Evolutionary conservation across 2,329 filamentous ascomycete species (phyloP).

Genomic region (Stemphylium beticola): DNA sequence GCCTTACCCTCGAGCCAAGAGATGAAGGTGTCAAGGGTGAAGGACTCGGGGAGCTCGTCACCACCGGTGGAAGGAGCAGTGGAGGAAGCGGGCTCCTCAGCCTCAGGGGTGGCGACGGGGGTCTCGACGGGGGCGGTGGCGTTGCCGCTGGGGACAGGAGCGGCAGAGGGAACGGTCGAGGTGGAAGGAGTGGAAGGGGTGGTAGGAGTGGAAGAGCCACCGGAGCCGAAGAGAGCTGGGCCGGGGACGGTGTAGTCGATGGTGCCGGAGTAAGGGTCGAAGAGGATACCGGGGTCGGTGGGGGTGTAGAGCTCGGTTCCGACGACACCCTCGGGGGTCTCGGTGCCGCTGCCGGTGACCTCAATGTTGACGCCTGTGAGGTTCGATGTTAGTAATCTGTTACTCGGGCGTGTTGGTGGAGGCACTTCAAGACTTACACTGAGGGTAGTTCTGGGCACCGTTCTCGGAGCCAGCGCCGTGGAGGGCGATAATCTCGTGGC

Average conservation of each 20-base stretch:
- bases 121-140: constrained; percentile 3
- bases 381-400: constrained; percentile 20
- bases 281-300: constrained; percentile 51
- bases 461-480: constrained; percentile 53
- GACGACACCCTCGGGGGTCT: constrained; percentile 54
- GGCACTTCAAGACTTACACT: constrained; percentile 38
- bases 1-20: constrained; percentile 41
- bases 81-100: constrained; percentile 12
- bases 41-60: constrained; percentile 33
- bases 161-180: constrained; percentile 17
- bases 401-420: background rate
- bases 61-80: constrained; percentile 21
- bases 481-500: constrained; percentile 62
- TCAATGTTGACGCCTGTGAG: constrained; percentile 52
- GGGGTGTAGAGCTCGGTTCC: constrained; percentile 58
- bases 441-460: constrained; percentile 61
- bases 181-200: constrained; percentile 18
- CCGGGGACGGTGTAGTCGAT: constrained; percentile 53
- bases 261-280: constrained; percentile 49
- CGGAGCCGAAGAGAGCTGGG: constrained; percentile 42
- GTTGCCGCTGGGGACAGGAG: constrained; percentile 12
- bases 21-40: constrained; percentile 45
- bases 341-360: constrained; percentile 56
- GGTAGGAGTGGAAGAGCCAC: constrained; percentile 19
- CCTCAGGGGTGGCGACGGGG: constrained; percentile 7